Percentiles rank a stretch among this genome's conserved stretches.
These are phyloP conservation scores for Grigorovia transvaalensis DNA, from an alignment of 805 yeast genomes.

Conservation along the genomic window DNA sequence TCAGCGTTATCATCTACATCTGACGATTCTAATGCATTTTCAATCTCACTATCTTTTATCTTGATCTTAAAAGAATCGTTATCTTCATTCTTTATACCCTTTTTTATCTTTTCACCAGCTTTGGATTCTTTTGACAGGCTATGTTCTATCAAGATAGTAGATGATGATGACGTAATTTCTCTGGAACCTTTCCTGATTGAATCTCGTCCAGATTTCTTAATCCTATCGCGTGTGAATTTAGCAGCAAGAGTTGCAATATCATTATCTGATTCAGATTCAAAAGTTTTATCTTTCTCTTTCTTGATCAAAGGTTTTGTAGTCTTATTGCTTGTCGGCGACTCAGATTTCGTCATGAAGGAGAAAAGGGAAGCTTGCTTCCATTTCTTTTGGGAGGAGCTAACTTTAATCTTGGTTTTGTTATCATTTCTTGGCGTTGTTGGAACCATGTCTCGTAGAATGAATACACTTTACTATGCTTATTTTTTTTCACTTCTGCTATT, in stretches of 20 bases:
- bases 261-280: background rate
- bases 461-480: too few relatives aligned
- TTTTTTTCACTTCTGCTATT: too few relatives aligned
- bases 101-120: background rate
- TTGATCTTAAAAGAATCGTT: background rate
- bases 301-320: background rate
- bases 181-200: background rate
- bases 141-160: constrained; percentile 1
- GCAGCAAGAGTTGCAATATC: background rate
- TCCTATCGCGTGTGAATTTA: background rate
- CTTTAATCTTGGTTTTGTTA: constrained; percentile 9
- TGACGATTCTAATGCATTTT: background rate
- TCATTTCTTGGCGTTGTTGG: constrained; percentile 21
- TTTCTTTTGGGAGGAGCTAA: constrained; percentile 26
- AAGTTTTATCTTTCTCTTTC: background rate
- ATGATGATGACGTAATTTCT: background rate
- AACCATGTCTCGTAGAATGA: constrained; percentile 5
- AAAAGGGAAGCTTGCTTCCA: constrained; percentile 30
- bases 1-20: constrained; percentile 1
- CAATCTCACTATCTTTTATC: background rate
- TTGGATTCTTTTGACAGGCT: background rate
- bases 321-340: background rate
- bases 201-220: background rate
- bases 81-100: background rate
- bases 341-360: constrained; percentile 26